phyloP scores from a whole-genome alignment of 2,329 filamentous ascomycete species.

The Diaporthe vaccinii region DNA sequence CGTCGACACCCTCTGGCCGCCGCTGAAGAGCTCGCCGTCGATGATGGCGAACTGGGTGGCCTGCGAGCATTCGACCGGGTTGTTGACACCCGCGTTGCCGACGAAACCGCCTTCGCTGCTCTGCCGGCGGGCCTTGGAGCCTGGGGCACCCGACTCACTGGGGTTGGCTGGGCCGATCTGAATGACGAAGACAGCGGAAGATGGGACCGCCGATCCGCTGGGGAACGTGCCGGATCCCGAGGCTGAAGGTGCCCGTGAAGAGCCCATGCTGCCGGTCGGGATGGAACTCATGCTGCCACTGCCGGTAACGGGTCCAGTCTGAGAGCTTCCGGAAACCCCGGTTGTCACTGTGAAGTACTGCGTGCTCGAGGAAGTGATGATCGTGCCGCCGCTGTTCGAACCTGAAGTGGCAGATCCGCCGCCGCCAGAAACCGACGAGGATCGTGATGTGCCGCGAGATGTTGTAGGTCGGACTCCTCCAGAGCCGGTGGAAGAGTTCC shows the following conservation, averaged over 20 bases:
- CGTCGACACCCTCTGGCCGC: conserved; percentile 43
- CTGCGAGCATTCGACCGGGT: conserved; percentile 43
- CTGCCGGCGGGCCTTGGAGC: not conserved
- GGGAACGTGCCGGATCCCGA: conserved; percentile 26
- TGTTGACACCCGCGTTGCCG: conserved; percentile 43
- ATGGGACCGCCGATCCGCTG: not conserved
- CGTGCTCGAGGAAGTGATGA: conserved; percentile 5
- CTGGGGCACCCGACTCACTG: not conserved
- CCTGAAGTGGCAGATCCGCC: not conserved
- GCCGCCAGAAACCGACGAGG: not conserved
- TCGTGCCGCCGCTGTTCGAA: not conserved
- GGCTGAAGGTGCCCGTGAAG: not conserved
- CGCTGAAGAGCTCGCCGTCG: conserved; percentile 42
- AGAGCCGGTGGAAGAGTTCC: not conserved
- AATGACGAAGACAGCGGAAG: conserved; percentile 38
- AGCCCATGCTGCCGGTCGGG: not conserved
- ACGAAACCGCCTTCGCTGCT: conserved; percentile 42
- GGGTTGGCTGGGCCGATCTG: conserved; percentile 38
- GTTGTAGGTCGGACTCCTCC: not conserved
- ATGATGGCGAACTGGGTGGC: conserved; percentile 46
- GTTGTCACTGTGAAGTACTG: conserved; percentile 21
- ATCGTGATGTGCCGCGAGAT: not conserved
- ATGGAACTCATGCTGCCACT: not conserved
- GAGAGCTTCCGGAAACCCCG: not conserved
- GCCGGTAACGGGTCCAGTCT: not conserved